phyloP scores from a whole-genome alignment of 345 rosid species.

The Cardamine occulta region DNA sequence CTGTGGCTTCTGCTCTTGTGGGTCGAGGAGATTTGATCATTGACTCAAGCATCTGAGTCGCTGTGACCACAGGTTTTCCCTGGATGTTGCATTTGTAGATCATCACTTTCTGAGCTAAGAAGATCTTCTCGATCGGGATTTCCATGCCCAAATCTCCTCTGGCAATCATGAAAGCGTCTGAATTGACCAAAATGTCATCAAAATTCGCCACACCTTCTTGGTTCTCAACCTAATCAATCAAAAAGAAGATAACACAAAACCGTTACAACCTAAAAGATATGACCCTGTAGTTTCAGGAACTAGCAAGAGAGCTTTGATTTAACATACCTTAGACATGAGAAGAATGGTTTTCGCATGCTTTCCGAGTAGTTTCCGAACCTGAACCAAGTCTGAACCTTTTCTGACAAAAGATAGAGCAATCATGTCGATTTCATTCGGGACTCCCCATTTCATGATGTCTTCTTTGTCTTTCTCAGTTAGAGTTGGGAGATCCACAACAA shows the following conservation, averaged over 20 bases:
- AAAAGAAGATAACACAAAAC: slow-evolving; percentile 7
- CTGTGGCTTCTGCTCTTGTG: slow-evolving; percentile 97
- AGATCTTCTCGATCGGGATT: slow-evolving; percentile 95
- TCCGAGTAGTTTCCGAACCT: slow-evolving; percentile 85
- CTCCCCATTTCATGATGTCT: slow-evolving; percentile 90
- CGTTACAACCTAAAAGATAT: neutral
- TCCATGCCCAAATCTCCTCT: slow-evolving; percentile 99
- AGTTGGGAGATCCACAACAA: slow-evolving; percentile 96
- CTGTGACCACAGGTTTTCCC: slow-evolving; percentile 92
- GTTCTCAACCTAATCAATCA: slow-evolving; percentile 75
- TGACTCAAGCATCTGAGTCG: slow-evolving; percentile 94
- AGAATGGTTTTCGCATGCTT: slow-evolving; percentile 74
- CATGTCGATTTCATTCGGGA: slow-evolving; percentile 93
- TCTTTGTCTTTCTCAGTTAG: slow-evolving; percentile 96
- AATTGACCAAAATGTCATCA: slow-evolving; percentile 81
- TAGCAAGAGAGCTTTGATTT: neutral
- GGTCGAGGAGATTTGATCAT: slow-evolving; percentile 99
- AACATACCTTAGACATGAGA: slow-evolving; percentile 95
- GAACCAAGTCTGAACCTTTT: slow-evolving; percentile 90
- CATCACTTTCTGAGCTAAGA: slow-evolving; percentile 98
- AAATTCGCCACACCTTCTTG: slow-evolving; percentile 99
- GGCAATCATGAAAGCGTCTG: slow-evolving; percentile 98
- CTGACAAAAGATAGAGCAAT: slow-evolving; percentile 95
- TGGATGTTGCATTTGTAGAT: slow-evolving; percentile 97
- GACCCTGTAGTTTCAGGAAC: slow-evolving; percentile 1